Base-by-base conservation (phyloP, 257 asterid genomes). In the Euphrasia confusa region DNA sequence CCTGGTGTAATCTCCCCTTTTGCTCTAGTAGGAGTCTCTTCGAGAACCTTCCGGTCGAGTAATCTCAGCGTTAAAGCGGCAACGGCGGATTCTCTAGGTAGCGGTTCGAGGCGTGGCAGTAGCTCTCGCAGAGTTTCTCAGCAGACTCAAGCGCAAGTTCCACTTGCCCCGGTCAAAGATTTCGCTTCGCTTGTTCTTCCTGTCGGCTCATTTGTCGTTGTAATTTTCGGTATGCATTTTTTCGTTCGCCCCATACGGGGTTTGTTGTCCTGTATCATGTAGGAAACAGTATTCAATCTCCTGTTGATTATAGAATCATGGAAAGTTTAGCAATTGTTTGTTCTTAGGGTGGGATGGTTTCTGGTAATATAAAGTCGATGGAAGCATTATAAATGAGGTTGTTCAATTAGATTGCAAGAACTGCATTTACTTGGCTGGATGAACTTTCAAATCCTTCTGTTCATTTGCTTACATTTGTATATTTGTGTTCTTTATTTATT, bases 161-260 rank as follows among this genome's bases (percentile, higher is more conserved):
- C 81, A 7, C 63, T 78, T 54, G 71, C 76, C 66, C 83, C 88
- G 14, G 73, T 83, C 26, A 68, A 77, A 52, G 79, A 81, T 40
- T 71, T 83, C 63, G 85, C 78, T 60, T 81, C 96, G 26, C 70
- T 64, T 58, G 60, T 82, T 68, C 71, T 82, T 44, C 95, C 99
- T 11, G 86, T 83, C 3, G 97, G 96, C 55, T 86, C 95, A 28
- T 81, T 84, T 63, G 71, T 83, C 28, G 80, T 87, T 35, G 84
- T 72, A 35, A 77, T 88, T 49, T 89, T 84, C n/a, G 99, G 99
- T 92, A 89, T 69, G 77, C 42, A 37, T 37, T 37, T 37, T 26
- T 10, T 45, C 37, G 61, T 6, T 14, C 44, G 7, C 7, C 12
- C 55, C 28, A 3, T 1, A 52, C 45, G 70, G 50, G 49, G 44